Evolutionary conservation across 2,329 filamentous ascomycete genomes (phyloP).

Genomic region (Cryphonectria parasitica): DNA sequence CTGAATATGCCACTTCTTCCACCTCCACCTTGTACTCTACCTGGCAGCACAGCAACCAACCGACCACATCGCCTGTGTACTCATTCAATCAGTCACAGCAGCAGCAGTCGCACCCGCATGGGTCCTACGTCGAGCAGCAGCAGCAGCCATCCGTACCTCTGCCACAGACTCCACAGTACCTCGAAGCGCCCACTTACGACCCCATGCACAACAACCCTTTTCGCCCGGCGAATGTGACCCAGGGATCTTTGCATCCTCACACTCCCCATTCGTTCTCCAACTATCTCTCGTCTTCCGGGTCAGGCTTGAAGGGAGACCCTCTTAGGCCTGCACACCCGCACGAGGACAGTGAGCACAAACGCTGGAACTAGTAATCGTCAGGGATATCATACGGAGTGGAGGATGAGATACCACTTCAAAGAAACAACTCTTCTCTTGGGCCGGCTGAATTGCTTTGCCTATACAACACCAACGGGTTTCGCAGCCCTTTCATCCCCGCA

Average conservation of each 20-base stretch:
- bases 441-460: conserved; percentile 25
- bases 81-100: conserved; percentile 48
- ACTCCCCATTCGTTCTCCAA: conserved; percentile 30
- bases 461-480: conserved; percentile 26
- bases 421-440: conserved; percentile 17
- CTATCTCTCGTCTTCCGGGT: conserved; percentile 28
- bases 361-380: conserved; percentile 21
- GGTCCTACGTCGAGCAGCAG: conserved; percentile 37
- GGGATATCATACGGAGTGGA: background rate
- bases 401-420: background rate
- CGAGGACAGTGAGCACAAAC: conserved; percentile 26
- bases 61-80: conserved; percentile 50
- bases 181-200: conserved; percentile 36
- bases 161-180: conserved; percentile 35
- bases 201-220: conserved; percentile 36
- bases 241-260: conserved; percentile 30
- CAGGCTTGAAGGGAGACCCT: conserved; percentile 31
- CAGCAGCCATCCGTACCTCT: conserved; percentile 34
- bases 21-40: conserved; percentile 45
- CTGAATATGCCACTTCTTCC: conserved; percentile 51
- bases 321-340: conserved; percentile 28
- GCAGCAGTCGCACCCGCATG: conserved; percentile 34
- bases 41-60: conserved; percentile 50
- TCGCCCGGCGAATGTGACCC: conserved; percentile 32
- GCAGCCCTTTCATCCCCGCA: conserved; percentile 22